Base-by-base conservation (phyloP, 1,284 basidiomycete species). In the Leccinum ponderosum region DNA sequence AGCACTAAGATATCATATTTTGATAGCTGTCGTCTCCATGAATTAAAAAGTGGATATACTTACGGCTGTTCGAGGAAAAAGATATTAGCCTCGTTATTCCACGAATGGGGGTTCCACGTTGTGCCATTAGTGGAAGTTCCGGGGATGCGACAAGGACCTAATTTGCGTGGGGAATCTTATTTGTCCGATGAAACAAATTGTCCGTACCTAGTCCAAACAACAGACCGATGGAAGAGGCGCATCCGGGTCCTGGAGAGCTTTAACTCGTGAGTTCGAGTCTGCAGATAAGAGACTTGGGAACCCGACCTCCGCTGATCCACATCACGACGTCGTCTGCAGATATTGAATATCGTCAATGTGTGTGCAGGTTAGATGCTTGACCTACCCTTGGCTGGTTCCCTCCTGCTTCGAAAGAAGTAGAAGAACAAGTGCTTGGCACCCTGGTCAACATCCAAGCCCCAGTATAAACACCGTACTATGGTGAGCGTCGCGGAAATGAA, bases 381-480 rank as follows among this genome's bases (percentile, higher is more conserved):
- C 50, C 5, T 56, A 80, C 81, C 81, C 55, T 81, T 80, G 15
- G 81, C 80, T 2, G 91, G 91, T 62, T 88, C 78, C 48, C 81
- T 80, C 60, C 91, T 78, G 56, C 87, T 90, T 74, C 92, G 90
- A 73, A 94, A 94, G 78, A 93, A 94, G 75, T 91, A 92, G 77
- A 94, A 94, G 79, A 93, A 94, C 69, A 87, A 80, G 62, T 86
- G 84, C 64, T 85, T 84, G 35, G 85, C 84, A 65, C 77, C 69
- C 65, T 73, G 58, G 47, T 86, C 89, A 5, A 87, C 78, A 62
- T 87, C 86, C 22, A 87, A 72, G 67, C 87, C 1, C 86, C 86
- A 2, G 87, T 86, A 64, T 85, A 87, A 15, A 80, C 82, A 60
- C 83, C 83, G 14, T 6, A 14, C 14, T 9, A n/a, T 12, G 7